phyloP scores from a whole-genome alignment of 805 yeast genomes.

The Saturnispora hagleri region DNA sequence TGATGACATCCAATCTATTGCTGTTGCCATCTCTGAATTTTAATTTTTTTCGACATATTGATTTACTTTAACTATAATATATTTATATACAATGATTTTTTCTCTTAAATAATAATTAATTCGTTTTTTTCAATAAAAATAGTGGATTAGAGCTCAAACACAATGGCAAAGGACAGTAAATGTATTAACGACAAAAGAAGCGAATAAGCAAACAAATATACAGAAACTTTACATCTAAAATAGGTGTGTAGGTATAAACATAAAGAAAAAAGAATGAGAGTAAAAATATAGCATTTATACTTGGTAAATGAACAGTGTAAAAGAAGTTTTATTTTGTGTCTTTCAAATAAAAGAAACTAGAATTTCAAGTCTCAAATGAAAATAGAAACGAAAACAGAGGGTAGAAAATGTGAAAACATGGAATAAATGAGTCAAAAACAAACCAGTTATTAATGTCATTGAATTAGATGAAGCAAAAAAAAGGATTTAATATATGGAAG shows the following conservation, averaged over 20 bases:
- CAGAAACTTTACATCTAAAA: neutral
- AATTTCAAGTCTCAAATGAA: neutral
- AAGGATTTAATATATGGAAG: neutral
- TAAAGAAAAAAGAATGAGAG: neutral
- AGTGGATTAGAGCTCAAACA: neutral
- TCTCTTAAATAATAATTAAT: neutral
- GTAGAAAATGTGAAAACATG: neutral
- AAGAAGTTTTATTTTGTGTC: neutral
- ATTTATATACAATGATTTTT: neutral
- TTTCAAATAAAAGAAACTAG: neutral
- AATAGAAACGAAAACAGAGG: neutral
- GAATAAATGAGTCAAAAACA: neutral
- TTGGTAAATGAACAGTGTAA: neutral
- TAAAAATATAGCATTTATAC: neutral
- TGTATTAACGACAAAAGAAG: neutral
- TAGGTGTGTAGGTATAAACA: neutral
- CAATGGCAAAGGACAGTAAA: neutral
- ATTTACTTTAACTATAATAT: neutral
- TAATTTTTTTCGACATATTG: slow-evolving; percentile 15
- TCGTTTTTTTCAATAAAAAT: neutral
- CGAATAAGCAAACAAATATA: neutral
- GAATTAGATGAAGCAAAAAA: neutral
- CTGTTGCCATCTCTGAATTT: slow-evolving; percentile 77
- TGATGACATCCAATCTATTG: slow-evolving; percentile 94
- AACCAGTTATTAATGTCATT: neutral